Percentiles rank a stretch among this genome's conserved stretches.
These are phyloP conservation scores for Prototheca wickerhamii DNA, from an alignment of 163 green algal species.

Conservation along the genomic window DNA sequence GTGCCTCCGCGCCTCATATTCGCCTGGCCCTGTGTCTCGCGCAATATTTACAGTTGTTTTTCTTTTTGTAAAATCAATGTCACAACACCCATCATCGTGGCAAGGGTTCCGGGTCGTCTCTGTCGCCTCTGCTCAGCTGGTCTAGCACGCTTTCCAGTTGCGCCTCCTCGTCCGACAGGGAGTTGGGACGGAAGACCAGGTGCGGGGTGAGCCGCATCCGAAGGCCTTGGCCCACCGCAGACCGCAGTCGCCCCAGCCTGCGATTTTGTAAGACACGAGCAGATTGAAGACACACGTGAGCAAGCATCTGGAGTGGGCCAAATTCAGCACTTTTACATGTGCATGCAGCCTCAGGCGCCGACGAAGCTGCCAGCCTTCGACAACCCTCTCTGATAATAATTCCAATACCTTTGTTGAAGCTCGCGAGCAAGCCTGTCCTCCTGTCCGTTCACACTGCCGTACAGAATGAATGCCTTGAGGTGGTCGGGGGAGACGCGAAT, in stretches of 20 bases:
- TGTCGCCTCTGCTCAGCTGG: background rate
- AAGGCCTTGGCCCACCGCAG: background rate
- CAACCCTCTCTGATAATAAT: background rate
- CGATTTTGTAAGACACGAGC: too few relatives aligned
- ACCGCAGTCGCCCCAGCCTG: conserved; percentile 1
- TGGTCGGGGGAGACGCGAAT: conserved; percentile 23
- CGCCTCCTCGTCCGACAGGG: background rate
- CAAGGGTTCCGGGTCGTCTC: background rate
- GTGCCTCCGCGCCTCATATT: too few relatives aligned
- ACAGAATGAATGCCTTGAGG: conserved; percentile 28
- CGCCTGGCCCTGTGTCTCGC: background rate
- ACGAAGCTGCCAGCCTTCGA: background rate
- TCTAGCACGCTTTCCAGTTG: background rate
- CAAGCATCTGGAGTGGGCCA: too few relatives aligned
- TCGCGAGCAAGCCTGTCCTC: background rate
- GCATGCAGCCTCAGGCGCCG: too few relatives aligned
- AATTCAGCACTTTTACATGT: background rate
- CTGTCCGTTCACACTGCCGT: conserved; percentile 14
- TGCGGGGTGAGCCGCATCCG: background rate
- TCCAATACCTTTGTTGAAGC: background rate
- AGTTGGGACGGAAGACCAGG: background rate
- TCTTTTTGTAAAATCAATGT: background rate
- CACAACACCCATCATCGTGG: background rate
- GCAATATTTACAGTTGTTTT: background rate
- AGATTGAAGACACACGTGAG: background rate